phyloP scores from a whole-genome alignment of 768 basidiomycete genomes.

The Phylloporus arenicola region DNA sequence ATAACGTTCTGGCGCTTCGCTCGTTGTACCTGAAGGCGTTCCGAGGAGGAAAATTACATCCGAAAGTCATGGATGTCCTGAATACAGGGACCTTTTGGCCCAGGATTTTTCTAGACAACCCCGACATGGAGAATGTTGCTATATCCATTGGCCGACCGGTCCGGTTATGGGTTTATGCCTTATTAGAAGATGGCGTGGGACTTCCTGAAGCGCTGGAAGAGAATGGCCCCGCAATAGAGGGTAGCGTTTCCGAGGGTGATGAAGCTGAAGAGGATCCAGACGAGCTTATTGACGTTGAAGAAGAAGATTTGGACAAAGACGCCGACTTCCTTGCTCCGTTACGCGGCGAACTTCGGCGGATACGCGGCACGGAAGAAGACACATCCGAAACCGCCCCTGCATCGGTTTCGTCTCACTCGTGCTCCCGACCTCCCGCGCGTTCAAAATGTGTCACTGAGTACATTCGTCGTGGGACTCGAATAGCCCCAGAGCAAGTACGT shows the following conservation, averaged over 20 bases:
- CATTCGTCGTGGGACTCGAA: constrained; percentile 61
- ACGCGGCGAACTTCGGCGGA: constrained; percentile 58
- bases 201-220: constrained; percentile 37
- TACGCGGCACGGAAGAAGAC: constrained; percentile 42
- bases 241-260: constrained; percentile 17
- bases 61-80: constrained; percentile 54
- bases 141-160: constrained; percentile 59
- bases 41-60: constrained; percentile 50
- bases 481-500: constrained; percentile 52
- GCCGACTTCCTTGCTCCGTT: constrained; percentile 63
- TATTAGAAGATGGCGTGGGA: constrained; percentile 65
- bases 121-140: constrained; percentile 64
- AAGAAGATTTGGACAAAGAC: constrained; percentile 45
- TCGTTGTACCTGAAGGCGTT: constrained; percentile 58
- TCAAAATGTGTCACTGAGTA: constrained; percentile 46
- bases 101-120: constrained; percentile 68
- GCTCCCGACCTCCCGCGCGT: constrained; percentile 11
- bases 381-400: constrained; percentile 22
- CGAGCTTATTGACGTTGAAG: constrained; percentile 66
- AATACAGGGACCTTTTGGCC: constrained; percentile 67
- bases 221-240: constrained; percentile 9
- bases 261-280: constrained; percentile 46
- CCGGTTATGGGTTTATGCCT: constrained; percentile 59
- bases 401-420: constrained; percentile 33
- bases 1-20: constrained; percentile 31